Percentiles rank a stretch among this genome's conserved stretches.
Evolutionary conservation across 129 eudicot genomes (phyloP).

Genomic region (Logfia minima): DNA sequence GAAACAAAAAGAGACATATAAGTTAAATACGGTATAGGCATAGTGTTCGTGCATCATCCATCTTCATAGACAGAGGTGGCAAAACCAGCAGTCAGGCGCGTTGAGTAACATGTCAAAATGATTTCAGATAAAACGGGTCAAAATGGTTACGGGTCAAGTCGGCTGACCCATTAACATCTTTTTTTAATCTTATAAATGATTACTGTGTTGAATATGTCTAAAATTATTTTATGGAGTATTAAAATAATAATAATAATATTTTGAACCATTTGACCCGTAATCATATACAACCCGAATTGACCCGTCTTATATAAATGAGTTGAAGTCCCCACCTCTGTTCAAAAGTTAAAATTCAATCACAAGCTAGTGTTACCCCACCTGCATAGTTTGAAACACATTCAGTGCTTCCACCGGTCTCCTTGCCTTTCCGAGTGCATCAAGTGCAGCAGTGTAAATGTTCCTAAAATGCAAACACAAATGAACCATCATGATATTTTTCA

Average conservation of each 20-base stretch:
- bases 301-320: background rate
- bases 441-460: conserved; percentile 84
- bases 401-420: conserved; percentile 86
- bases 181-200: too few species aligned
- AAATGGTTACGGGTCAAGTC: background rate
- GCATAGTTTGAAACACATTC: conserved; percentile 72
- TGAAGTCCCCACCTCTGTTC: background rate
- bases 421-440: conserved; percentile 89
- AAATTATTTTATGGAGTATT: too few species aligned
- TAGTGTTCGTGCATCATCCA: background rate
- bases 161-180: too few species aligned
- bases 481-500: background rate
- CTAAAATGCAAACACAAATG: conserved; percentile 34
- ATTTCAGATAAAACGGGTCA: background rate
- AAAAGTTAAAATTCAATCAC: background rate
- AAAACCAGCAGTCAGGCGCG: background rate
- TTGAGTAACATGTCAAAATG: too few species aligned
- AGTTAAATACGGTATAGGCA: background rate
- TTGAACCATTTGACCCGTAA: background rate
- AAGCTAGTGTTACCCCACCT: conserved; percentile 55
- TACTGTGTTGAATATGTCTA: too few species aligned
- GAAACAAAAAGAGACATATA: background rate
- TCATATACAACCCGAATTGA: background rate
- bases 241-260: too few species aligned
- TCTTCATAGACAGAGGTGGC: background rate